Conservation (phyloP, 2,329 filamentous ascomycete species). For the Mycogone perniciosa region DNA sequence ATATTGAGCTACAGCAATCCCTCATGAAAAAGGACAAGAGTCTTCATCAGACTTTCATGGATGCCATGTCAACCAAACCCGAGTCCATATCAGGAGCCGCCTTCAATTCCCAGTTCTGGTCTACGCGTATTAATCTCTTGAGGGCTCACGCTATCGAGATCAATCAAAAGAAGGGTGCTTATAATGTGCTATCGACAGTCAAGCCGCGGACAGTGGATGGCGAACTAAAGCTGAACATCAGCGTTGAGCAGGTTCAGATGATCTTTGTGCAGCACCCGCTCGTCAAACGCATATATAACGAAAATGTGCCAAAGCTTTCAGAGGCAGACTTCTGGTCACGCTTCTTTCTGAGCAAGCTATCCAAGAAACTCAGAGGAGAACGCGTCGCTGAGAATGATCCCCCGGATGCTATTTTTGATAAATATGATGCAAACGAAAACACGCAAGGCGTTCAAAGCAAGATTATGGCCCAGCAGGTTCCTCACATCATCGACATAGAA, state of each 20-base stretch:
- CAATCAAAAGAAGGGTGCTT: constrained; percentile 78
- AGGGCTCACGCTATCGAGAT: constrained; percentile 86
- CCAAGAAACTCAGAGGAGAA: constrained; percentile 88
- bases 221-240: constrained; percentile 74
- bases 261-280: constrained; percentile 92
- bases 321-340: constrained; percentile 86
- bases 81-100: constrained; percentile 72
- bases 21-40: constrained; percentile 73
- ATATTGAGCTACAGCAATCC: constrained; percentile 80
- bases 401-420: constrained; percentile 74
- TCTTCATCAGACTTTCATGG: constrained; percentile 79
- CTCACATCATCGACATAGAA: constrained; percentile 85
- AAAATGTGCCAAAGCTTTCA: constrained; percentile 75
- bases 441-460: constrained; percentile 45
- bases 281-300: constrained; percentile 84
- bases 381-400: constrained; percentile 72
- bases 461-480: constrained; percentile 60
- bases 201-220: constrained; percentile 53
- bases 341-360: constrained; percentile 86
- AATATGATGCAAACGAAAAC: constrained; percentile 72
- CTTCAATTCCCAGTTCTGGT: constrained; percentile 94
- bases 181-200: constrained; percentile 88
- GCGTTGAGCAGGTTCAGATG: constrained; percentile 83
- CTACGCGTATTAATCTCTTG: constrained; percentile 75
- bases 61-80: constrained; percentile 75